A percentile compares a stretch with the other conserved stretches of the same genome.
phyloP scores from a whole-genome alignment of 2,329 filamentous ascomycete species.

The Huntiella abstrusa region DNA sequence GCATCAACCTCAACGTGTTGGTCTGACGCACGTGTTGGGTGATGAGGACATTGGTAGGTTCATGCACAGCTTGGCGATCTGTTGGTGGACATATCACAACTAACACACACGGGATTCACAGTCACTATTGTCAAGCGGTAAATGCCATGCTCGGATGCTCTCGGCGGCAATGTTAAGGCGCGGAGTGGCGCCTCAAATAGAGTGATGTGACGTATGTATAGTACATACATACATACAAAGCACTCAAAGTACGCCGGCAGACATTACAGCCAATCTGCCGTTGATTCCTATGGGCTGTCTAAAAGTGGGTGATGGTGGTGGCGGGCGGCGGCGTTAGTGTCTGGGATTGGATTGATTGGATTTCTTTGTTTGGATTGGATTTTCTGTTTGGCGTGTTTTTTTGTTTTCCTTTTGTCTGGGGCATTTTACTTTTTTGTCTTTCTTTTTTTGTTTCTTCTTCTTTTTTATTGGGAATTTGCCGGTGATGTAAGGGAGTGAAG shows the following conservation, averaged over 20 bases:
- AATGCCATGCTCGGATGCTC: not conserved
- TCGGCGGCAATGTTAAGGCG: not conserved
- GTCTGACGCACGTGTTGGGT: constrained; percentile 71
- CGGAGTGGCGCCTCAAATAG: not conserved
- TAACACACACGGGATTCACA: not conserved
- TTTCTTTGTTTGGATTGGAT: not conserved
- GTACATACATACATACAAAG: too few relatives aligned
- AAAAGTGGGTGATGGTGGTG: too few relatives aligned
- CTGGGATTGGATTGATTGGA: not conserved
- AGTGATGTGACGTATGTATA: not conserved
- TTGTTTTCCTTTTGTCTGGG: not conserved
- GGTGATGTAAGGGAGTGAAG: not conserved
- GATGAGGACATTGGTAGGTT: constrained; percentile 81
- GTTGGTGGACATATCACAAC: too few relatives aligned
- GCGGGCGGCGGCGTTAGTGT: too few relatives aligned
- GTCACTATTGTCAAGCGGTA: constrained; percentile 12
- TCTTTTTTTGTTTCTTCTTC: not conserved
- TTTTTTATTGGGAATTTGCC: not conserved
- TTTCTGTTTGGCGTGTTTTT: not conserved
- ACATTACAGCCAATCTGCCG: too few relatives aligned
- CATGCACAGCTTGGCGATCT: not conserved
- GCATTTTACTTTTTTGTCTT: not conserved
- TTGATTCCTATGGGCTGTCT: too few relatives aligned
- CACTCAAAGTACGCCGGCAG: too few relatives aligned
- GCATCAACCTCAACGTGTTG: constrained; percentile 93